Evolutionary conservation across 2,329 filamentous ascomycete species (phyloP).

Genomic region (Acrodontium crateriforme): DNA sequence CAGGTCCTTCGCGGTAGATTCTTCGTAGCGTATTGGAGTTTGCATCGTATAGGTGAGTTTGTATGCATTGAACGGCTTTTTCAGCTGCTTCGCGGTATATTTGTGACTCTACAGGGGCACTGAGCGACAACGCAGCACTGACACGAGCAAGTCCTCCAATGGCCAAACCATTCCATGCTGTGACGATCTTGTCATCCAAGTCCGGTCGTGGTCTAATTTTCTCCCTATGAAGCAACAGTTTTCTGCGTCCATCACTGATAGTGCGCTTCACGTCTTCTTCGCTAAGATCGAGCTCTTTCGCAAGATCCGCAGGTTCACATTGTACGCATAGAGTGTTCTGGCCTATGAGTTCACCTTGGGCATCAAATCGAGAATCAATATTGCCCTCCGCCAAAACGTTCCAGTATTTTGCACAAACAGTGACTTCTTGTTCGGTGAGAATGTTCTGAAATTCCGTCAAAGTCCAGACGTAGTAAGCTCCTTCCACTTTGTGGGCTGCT

Average conservation of each 20-base stretch:
- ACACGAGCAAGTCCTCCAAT: constrained; percentile 70
- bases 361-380: constrained; percentile 66
- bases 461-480: constrained; percentile 92
- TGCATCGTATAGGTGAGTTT: constrained; percentile 56
- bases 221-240: constrained; percentile 58
- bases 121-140: constrained; percentile 49
- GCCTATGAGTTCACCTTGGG: constrained; percentile 86
- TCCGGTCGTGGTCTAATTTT: constrained; percentile 61
- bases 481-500: constrained; percentile 72
- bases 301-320: constrained; percentile 53
- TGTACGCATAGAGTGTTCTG: constrained; percentile 75
- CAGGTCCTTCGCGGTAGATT: constrained; percentile 55
- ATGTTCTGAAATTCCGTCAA: constrained; percentile 70
- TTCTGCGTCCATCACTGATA: constrained; percentile 51
- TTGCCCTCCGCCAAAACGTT: constrained; percentile 76
- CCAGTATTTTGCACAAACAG: constrained; percentile 71
- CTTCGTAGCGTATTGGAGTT: constrained; percentile 52
- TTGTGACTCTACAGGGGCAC: constrained; percentile 34
- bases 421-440: constrained; percentile 53
- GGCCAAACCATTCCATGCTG: constrained; percentile 77
- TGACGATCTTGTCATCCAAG: constrained; percentile 78
- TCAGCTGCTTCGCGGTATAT: constrained; percentile 51
- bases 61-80: constrained; percentile 59
- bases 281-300: constrained; percentile 59
- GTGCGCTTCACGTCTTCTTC: constrained; percentile 54